phyloP scores from a whole-genome alignment of 2,329 filamentous ascomycete species.

The Moelleriella libera region DNA sequence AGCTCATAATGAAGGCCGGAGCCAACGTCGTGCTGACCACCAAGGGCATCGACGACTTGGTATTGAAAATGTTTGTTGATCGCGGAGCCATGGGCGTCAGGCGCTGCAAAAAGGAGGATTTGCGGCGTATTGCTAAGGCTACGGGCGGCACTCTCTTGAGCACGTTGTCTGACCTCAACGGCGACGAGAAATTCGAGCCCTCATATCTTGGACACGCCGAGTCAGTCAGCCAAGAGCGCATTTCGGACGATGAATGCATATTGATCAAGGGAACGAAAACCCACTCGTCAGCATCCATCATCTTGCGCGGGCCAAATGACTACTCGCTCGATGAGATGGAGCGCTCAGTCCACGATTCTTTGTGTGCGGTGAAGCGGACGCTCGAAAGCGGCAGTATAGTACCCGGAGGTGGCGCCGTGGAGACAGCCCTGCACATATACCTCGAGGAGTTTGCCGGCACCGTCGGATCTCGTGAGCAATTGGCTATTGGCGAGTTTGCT shows the following conservation, averaged over 20 bases:
- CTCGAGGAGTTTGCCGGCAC: conserved; percentile 97
- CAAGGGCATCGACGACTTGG: conserved; percentile 95
- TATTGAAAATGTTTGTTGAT: conserved; percentile 88
- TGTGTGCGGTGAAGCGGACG: conserved; percentile 93
- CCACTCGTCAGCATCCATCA: conserved; percentile 87
- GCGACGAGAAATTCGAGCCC: conserved; percentile 90
- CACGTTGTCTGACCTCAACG: conserved; percentile 90
- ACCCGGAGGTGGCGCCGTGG: conserved; percentile 87
- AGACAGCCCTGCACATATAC: conserved; percentile 98
- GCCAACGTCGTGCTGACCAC: conserved; percentile 95
- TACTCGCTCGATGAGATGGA: conserved; percentile 98
- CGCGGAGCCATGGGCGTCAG: conserved; percentile 90
- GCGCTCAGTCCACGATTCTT: conserved; percentile 89
- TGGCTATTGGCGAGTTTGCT: conserved; percentile 95
- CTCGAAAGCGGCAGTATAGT: conserved; percentile 95
- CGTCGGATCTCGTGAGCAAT: conserved; percentile 90
- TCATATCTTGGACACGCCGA: conserved; percentile 84
- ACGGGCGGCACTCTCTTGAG: conserved; percentile 88
- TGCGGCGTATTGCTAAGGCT: conserved; percentile 88
- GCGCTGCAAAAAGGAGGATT: conserved; percentile 96
- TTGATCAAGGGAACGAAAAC: conserved; percentile 91
- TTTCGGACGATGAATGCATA: conserved; percentile 98
- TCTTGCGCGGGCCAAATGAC: conserved; percentile 90
- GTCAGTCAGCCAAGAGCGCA: conserved; percentile 94
- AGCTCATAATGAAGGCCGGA: conserved; percentile 95